Evolutionary conservation across 2,329 filamentous ascomycete genomes (phyloP).

Genomic region (Fonsecaea nubica): DNA sequence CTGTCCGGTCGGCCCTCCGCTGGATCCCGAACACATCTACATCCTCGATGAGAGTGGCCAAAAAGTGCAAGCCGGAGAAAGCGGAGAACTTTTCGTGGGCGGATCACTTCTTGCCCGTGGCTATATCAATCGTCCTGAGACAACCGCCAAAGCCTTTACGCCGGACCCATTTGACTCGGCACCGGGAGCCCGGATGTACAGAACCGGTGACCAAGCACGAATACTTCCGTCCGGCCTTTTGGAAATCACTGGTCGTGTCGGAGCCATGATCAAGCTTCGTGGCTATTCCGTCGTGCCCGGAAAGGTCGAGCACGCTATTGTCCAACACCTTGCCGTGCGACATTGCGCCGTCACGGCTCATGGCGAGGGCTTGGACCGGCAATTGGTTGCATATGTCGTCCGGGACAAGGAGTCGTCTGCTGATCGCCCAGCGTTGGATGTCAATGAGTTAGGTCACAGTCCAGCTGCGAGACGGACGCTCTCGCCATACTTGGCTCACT

Average conservation of each 20-base stretch:
- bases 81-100: slow-evolving; percentile 77
- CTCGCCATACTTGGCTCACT: slow-evolving; percentile 72
- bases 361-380: slow-evolving; percentile 76
- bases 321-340: slow-evolving; percentile 71
- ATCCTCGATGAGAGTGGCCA: slow-evolving; percentile 74
- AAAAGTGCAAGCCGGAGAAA: slow-evolving; percentile 65
- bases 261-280: slow-evolving; percentile 80
- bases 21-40: slow-evolving; percentile 73
- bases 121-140: slow-evolving; percentile 80
- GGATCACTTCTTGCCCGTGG: slow-evolving; percentile 75
- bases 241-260: slow-evolving; percentile 77
- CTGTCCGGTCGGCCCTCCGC: slow-evolving; percentile 74
- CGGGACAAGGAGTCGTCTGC: slow-evolving; percentile 65
- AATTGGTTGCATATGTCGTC: slow-evolving; percentile 79
- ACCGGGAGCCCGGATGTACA: slow-evolving; percentile 72
- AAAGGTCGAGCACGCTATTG: slow-evolving; percentile 76
- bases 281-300: slow-evolving; percentile 79
- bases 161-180: slow-evolving; percentile 67
- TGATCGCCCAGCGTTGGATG: slow-evolving; percentile 66
- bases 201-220: slow-evolving; percentile 74
- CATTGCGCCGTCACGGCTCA: slow-evolving; percentile 75
- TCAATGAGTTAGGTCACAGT: slow-evolving; percentile 75
- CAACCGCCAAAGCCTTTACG: slow-evolving; percentile 74
- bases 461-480: slow-evolving; percentile 70
- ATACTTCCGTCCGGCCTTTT: slow-evolving; percentile 71